phyloP scores from a whole-genome alignment of 768 basidiomycete species.

The Pulveroboletus ravenelii region DNA sequence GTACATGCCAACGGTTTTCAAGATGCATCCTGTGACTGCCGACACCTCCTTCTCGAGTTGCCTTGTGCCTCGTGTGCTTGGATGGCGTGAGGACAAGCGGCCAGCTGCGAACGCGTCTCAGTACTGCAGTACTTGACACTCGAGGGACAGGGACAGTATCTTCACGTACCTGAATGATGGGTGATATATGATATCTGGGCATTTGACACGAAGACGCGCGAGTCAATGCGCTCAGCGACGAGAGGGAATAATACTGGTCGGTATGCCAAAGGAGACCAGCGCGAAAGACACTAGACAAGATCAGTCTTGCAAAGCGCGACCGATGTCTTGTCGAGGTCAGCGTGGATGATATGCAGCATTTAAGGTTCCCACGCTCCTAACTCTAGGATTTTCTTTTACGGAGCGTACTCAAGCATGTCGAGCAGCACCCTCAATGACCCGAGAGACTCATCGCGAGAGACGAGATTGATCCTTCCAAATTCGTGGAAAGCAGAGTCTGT shows the following conservation, averaged over 20 bases:
- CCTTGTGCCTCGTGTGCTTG: background rate
- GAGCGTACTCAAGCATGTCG: slow-evolving; percentile 28
- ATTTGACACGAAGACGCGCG: background rate
- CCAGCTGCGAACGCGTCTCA: background rate
- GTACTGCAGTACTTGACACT: background rate
- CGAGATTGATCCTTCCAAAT: slow-evolving; percentile 51
- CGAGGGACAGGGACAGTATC: background rate
- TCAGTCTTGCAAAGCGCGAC: background rate
- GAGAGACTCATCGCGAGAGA: slow-evolving; percentile 60
- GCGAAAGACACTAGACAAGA: background rate
- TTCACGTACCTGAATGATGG: background rate
- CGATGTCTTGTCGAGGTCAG: no score
- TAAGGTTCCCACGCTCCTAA: slow-evolving; percentile 4
- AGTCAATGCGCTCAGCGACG: background rate
- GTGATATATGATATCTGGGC: background rate
- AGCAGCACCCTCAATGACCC: slow-evolving; percentile 46
- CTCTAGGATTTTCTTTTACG: slow-evolving; percentile 2
- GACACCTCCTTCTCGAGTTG: no score
- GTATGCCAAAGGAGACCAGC: background rate
- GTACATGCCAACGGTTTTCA: background rate
- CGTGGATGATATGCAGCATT: no score
- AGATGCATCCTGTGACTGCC: background rate
- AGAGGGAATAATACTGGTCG: no score
- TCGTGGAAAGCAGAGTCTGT: slow-evolving; percentile 56
- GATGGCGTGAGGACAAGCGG: background rate